Percentiles rank a stretch among this genome's conserved stretches.
Evolutionary conservation across 2,329 filamentous ascomycete genomes (phyloP).

Genomic region (Fusarium ambrosium): DNA sequence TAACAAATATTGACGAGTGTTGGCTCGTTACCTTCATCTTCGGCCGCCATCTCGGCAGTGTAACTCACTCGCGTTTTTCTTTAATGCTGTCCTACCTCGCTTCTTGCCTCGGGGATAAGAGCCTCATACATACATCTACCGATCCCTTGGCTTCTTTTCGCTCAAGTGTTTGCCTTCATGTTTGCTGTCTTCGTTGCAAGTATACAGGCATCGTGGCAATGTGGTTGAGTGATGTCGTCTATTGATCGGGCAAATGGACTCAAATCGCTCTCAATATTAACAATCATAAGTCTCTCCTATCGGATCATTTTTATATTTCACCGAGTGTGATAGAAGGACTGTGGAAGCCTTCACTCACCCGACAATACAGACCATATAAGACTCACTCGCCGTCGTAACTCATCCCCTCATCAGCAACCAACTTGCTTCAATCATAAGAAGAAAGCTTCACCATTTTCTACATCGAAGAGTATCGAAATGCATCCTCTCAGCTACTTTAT

Average conservation of each 20-base stretch:
- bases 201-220: conserved; percentile 4
- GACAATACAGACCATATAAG: conserved; percentile 10
- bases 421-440: background rate
- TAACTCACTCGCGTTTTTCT: conserved; percentile 1
- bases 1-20: background rate
- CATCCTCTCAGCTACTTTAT: conserved; percentile 12
- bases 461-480: conserved; percentile 10
- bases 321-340: background rate
- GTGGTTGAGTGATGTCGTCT: conserved; percentile 6
- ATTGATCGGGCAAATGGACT: conserved; percentile 24
- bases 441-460: background rate
- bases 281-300: background rate
- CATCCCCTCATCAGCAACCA: background rate
- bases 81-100: background rate
- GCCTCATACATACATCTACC: conserved; percentile 21
- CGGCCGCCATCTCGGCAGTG: conserved; percentile 26
- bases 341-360: conserved; percentile 17
- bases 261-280: background rate
- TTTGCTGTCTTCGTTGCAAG: conserved; percentile 12
- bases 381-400: background rate
- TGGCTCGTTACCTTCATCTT: conserved; percentile 1
- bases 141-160: conserved; percentile 7
- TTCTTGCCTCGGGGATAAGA: conserved; percentile 20
- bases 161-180: conserved; percentile 15
- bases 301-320: background rate